A percentile compares a stretch with the other conserved stretches of the same genome.
phyloP scores from a whole-genome alignment of 2,329 filamentous ascomycete genomes.

The Ambrosiella cleistominuta region DNA sequence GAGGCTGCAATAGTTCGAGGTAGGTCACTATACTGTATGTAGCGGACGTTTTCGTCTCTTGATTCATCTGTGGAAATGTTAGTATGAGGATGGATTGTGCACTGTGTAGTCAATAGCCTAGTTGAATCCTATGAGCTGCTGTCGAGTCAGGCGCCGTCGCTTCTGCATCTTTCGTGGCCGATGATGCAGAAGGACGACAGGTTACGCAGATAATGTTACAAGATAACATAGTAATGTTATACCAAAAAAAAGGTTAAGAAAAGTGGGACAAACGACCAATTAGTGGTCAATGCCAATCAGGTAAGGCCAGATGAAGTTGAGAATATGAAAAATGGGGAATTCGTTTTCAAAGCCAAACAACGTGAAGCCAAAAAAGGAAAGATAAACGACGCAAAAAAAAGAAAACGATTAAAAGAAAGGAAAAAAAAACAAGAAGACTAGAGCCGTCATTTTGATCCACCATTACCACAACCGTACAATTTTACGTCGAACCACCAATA shows the following conservation, averaged over 20 bases:
- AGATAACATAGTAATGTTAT: not conserved
- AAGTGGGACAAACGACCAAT: slow-evolving; percentile 1
- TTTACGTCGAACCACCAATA: not conserved
- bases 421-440: slow-evolving; percentile 2
- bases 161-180: not conserved
- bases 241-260: not conserved
- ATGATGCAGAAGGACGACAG: not conserved
- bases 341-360: slow-evolving; percentile 2
- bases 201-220: not conserved
- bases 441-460: slow-evolving; percentile 2
- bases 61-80: not conserved
- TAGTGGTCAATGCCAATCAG: not conserved
- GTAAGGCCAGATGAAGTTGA: not conserved
- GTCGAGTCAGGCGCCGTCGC: not conserved
- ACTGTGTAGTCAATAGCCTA: not conserved
- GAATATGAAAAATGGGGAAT: not conserved
- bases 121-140: not conserved
- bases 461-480: not conserved
- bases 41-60: not conserved
- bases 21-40: not conserved
- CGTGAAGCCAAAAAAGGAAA: not conserved
- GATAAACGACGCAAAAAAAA: not conserved
- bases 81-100: not conserved
- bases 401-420: not conserved
- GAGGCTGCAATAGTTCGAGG: not conserved